Evolutionary conservation across 257 asterid species (phyloP).

Genomic region (Gentiana straminea): DNA sequence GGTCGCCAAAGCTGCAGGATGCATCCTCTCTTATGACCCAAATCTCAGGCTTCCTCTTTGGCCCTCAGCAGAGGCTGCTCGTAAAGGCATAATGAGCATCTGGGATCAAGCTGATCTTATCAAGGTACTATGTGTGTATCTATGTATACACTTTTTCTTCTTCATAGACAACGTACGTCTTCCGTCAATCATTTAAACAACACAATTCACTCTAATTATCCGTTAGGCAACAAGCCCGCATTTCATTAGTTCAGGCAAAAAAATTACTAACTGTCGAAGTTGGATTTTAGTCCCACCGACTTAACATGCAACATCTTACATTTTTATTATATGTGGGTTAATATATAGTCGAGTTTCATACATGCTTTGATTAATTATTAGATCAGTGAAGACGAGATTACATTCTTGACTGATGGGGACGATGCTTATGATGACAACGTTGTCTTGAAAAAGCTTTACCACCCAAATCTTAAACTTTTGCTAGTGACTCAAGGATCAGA

Average conservation of each 20-base stretch:
- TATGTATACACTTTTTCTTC: too few relatives aligned
- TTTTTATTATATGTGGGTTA: too few relatives aligned
- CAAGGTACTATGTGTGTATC: slow-evolving; percentile 11
- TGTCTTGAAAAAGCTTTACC: slow-evolving; percentile 21
- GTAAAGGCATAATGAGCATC: slow-evolving; percentile 24
- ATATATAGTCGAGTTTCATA: too few relatives aligned
- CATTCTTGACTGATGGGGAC: slow-evolving; percentile 28
- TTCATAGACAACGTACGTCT: too few relatives aligned
- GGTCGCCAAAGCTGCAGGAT: slow-evolving; percentile 15
- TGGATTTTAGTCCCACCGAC: too few relatives aligned
- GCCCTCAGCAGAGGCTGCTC: slow-evolving; percentile 25
- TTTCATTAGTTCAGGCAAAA: too few relatives aligned
- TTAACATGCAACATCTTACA: too few relatives aligned
- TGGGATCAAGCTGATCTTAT: slow-evolving; percentile 38
- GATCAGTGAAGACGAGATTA: slow-evolving; percentile 29
- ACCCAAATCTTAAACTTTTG: slow-evolving; percentile 23
- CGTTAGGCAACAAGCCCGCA: too few relatives aligned
- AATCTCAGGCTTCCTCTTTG: slow-evolving; percentile 36
- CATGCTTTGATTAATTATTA: background rate
- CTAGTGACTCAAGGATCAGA: slow-evolving; percentile 24
- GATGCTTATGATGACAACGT: slow-evolving; percentile 26
- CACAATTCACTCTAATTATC: too few relatives aligned
- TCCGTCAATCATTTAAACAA: too few relatives aligned
- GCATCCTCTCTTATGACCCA: slow-evolving; percentile 27
- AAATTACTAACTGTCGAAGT: too few relatives aligned